Evolutionary conservation across 202 grass and related monocot genomes (phyloP), one percentile per base, ranked within the genome.

Genomic region (Panicum hallii): DNA sequence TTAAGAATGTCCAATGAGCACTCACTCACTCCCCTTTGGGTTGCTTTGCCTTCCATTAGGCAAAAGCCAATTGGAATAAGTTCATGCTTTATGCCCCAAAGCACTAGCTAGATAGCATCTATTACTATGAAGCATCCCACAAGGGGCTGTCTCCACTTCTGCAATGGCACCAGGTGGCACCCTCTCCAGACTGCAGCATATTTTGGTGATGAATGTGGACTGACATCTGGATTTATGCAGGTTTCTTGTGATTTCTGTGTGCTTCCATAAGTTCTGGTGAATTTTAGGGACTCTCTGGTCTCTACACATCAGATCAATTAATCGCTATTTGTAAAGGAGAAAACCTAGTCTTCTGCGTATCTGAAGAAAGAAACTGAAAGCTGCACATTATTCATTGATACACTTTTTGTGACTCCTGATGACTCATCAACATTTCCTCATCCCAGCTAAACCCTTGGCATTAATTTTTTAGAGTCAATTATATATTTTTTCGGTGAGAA

Each of bases 81-180:
- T 63, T 71, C 61, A 87, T 85, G 80, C 91, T 97, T 97, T 94
- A 92, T 97, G 77, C 87, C 67, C 66, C n/a, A 90, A 87, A 94
- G 74, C 94, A 97, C 86, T 85, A 97, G 64, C 49, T 44, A 73
- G 4, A 56, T 75, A 69, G 90, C 85, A 90, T 85, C 87, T 81
- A 61, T 11, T 87, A 82, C 74, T 54, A 68, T 79, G 89, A 92
- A 89, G 91, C 85, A 97, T 94, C 90, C 87, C 91, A 94, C 87
- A 85, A 94, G 70, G 71, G 83, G 60, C 82, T 94, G 94, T 87
- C 94, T 87, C 67, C 74, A 87, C 89, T 48, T 67, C 80, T 79
- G 48, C 61, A 73, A 41, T 55, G 79, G 16, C 79, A 87, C 83
- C 91, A 92, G 77, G 83, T 94, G 91, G 87, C 87, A 82, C 32